phyloP scores from a whole-genome alignment of 2,329 filamentous ascomycete genomes.

The Cladophialophora psammophila region DNA sequence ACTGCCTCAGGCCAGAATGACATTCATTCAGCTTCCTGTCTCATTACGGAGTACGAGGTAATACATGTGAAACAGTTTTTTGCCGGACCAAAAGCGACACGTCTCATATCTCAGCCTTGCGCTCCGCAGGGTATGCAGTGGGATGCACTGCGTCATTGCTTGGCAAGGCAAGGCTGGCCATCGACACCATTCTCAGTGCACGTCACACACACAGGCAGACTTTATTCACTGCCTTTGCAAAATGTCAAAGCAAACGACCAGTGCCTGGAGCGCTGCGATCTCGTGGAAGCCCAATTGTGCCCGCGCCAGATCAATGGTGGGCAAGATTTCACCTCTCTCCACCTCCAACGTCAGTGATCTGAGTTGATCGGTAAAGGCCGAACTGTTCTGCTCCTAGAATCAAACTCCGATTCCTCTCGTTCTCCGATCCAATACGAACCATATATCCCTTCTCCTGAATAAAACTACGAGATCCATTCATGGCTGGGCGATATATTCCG shows the following conservation, averaged over 20 bases:
- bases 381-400: neutral
- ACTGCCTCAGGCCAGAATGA: conserved; percentile 1
- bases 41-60: neutral
- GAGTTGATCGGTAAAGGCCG: neutral
- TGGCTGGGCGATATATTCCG: conserved; percentile 19
- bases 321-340: neutral
- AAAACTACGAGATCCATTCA: neutral
- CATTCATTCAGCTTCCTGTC: neutral
- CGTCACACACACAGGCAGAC: neutral
- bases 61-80: neutral
- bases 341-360: neutral
- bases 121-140: neutral
- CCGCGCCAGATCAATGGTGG: neutral
- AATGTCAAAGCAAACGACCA: neutral
- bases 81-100: neutral
- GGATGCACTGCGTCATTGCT: neutral
- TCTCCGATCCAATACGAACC: neutral
- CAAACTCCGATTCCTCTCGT: neutral
- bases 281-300: neutral
- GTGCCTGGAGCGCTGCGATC: neutral
- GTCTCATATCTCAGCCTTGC: neutral
- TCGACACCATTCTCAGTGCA: neutral
- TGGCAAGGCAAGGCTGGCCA: neutral
- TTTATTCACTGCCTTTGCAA: neutral
- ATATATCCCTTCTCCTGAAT: neutral